phyloP scores from a whole-genome alignment of 2,329 filamentous ascomycete genomes.

The Cytospora schulzeri region DNA sequence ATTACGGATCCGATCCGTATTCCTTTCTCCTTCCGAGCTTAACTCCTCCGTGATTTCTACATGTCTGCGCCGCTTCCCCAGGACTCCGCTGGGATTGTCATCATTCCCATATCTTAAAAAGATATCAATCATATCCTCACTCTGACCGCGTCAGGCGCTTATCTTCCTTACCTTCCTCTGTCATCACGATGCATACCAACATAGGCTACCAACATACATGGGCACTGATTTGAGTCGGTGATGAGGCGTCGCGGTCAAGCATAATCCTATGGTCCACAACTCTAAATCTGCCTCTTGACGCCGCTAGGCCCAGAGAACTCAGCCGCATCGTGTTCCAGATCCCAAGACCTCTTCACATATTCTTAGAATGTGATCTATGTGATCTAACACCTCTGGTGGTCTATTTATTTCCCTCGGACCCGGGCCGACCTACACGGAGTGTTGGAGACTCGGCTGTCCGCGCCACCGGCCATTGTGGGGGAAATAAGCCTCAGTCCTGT shows the following conservation, averaged over 20 bases:
- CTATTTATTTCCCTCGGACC: neutral
- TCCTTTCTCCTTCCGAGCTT: neutral
- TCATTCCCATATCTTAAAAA: neutral
- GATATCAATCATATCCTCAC: neutral
- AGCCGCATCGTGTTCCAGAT: constrained; percentile 4
- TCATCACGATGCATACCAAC: neutral
- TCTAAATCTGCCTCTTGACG: neutral
- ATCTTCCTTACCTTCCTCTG: neutral
- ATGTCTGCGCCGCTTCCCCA: neutral
- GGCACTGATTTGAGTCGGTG: neutral
- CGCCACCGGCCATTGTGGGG: neutral
- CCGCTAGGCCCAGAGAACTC: constrained; percentile 6
- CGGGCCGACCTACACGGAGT: neutral
- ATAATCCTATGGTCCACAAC: neutral
- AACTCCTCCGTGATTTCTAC: neutral
- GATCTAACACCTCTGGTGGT: neutral
- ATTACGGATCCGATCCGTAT: neutral
- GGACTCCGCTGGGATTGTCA: neutral
- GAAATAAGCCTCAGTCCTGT: neutral
- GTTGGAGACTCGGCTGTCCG: neutral
- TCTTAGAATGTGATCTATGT: neutral
- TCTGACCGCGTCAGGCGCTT: neutral
- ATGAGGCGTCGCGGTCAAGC: neutral
- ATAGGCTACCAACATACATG: too few species aligned
- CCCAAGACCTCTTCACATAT: constrained; percentile 10